Percentiles rank a stretch among this genome's conserved stretches.
These are phyloP conservation scores for Globisporangium camurandrum DNA, from an alignment of 352 stramenopile genomes.

Conservation along the genomic window DNA sequence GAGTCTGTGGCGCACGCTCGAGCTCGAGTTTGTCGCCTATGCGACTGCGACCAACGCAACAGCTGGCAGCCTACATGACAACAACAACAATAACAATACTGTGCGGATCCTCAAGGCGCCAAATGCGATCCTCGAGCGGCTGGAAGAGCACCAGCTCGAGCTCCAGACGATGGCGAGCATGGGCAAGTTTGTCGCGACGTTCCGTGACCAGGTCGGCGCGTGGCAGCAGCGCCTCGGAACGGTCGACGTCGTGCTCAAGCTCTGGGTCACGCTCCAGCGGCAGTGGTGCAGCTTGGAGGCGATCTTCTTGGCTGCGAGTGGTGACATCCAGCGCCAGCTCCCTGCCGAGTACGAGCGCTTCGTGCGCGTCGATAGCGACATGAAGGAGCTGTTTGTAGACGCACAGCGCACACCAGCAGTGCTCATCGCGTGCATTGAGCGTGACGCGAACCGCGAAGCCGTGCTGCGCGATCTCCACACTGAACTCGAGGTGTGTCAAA, in stretches of 20 bases:
- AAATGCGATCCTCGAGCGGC: constrained; percentile 89
- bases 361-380: constrained; percentile 81
- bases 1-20: constrained; percentile 82
- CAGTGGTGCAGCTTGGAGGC: constrained; percentile 92
- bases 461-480: constrained; percentile 76
- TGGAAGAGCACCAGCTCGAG: constrained; percentile 94
- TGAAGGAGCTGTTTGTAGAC: constrained; percentile 66
- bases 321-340: constrained; percentile 91
- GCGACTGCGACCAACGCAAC: constrained; percentile 35
- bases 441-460: constrained; percentile 72
- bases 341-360: constrained; percentile 89
- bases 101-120: constrained; percentile 87
- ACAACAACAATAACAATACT: constrained; percentile 47
- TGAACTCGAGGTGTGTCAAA: constrained; percentile 93
- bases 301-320: constrained; percentile 90
- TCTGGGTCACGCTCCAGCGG: constrained; percentile 89
- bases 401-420: constrained; percentile 61
- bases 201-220: constrained; percentile 92
- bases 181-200: constrained; percentile 94
- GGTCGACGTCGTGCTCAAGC: constrained; percentile 89
- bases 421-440: constrained; percentile 60
- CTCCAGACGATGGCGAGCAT: constrained; percentile 95
- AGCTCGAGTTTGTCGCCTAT: constrained; percentile 90
- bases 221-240: constrained; percentile 91
- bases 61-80: not conserved